Evolutionary conservation across 805 yeast genomes (phyloP).

Genomic region (Lachancea cidri): DNA sequence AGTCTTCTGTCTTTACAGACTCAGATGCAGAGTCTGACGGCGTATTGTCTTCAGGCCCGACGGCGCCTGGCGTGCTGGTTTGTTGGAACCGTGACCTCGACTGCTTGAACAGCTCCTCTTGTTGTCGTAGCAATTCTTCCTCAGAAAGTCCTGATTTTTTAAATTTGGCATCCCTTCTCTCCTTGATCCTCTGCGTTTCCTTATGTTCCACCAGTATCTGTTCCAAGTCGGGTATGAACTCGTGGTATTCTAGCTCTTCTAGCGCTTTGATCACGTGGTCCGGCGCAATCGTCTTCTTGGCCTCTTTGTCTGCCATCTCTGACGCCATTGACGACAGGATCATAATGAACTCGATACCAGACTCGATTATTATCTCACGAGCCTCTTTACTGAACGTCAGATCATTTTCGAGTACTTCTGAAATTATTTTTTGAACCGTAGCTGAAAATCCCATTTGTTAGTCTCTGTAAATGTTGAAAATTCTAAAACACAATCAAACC

Average conservation of each 20-base stretch:
- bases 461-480: not conserved
- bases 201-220: conserved; percentile 81
- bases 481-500: conserved; percentile 11
- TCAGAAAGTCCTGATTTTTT: conserved; percentile 89
- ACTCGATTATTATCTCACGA: conserved; percentile 89
- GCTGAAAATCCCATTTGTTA: conserved; percentile 39
- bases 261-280: conserved; percentile 93
- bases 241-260: conserved; percentile 78
- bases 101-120: conserved; percentile 84
- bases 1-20: conserved; percentile 16
- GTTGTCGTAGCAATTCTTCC: conserved; percentile 87
- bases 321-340: conserved; percentile 88
- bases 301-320: conserved; percentile 93
- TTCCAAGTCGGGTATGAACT: conserved; percentile 76
- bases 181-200: conserved; percentile 82
- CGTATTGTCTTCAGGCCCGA: not conserved
- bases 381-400: conserved; percentile 88
- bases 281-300: conserved; percentile 93
- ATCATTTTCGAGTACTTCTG: conserved; percentile 87
- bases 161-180: conserved; percentile 85
- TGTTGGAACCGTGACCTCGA: conserved; percentile 60
- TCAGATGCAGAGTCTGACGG: conserved; percentile 3
- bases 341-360: conserved; percentile 95
- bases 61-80: conserved; percentile 5
- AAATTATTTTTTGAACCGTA: conserved; percentile 90